Evolutionary conservation across 768 basidiomycete genomes (phyloP), one percentile per base, ranked within the genome.

Genomic region (Gelatoporia subvermispora): DNA sequence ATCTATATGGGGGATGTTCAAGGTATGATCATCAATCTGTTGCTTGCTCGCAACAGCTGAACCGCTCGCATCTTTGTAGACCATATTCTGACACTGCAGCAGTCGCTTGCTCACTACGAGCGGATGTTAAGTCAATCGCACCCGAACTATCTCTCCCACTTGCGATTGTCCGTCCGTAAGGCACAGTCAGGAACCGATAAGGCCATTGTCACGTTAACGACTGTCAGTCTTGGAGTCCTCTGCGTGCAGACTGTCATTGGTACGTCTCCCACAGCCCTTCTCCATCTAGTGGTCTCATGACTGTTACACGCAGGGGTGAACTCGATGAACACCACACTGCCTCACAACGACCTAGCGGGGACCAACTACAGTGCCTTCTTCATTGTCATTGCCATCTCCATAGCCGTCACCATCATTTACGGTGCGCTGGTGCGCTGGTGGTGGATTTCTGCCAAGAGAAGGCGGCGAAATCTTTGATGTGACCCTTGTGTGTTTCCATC

Each of bases 1-100:
- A 87, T 93, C 2, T 92, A 95, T 62, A 79, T 94, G 69, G 90
- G 89, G 20, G 93, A 97, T 64, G 78, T 97, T 2, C 89, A 93
- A 72, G 93, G 93, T 92, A 54, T 41, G 72, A 57, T 20, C 37
- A 49, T 0, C 23, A 28, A 8, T 45, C 38, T 11, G 10, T 24
- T n/a, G 35, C 43, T 24, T 20, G 17, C 17, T 4, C 35, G 23
- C 34, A 15, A 35, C 7, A 18, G 18, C 18, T 48, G 40, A n/a
- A 43, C 18, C 35, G 31, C n/a, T 22, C 17, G 47, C 21, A 25
- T 22, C 35, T 40, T 15, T n/a, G 41, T 35, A 93, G 93, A 97
- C 66, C 94, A 97, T 63, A 92, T 96, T 55, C 65, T 93, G 20
- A 83, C 89, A 2, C 70, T 97, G 48, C 90, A 94, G 59, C 85